phyloP scores from a whole-genome alignment of 768 basidiomycete species.

The Chlorophyllum brunneum region DNA sequence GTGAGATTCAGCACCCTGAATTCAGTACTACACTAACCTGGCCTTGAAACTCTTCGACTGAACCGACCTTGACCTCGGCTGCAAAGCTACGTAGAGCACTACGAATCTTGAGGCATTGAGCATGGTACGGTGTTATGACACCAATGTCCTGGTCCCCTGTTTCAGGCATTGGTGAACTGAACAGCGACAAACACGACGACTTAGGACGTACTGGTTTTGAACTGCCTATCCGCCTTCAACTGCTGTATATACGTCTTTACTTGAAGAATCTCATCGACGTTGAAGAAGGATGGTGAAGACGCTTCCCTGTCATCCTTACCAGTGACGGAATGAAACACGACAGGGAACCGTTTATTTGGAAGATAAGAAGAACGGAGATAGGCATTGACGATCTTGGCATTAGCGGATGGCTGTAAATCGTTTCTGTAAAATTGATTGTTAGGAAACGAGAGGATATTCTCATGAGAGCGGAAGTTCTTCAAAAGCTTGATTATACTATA shows the following conservation, averaged over 20 bases:
- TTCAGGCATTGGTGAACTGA: background rate
- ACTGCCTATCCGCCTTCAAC: conserved; percentile 28
- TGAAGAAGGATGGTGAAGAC: conserved; percentile 69
- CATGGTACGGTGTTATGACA: conserved; percentile 60
- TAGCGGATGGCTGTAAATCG: conserved; percentile 47
- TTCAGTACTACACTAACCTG: conserved; percentile 34
- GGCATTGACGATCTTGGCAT: conserved; percentile 33
- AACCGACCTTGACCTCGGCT: conserved; percentile 55
- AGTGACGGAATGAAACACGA: conserved; percentile 56
- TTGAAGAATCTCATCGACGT: conserved; percentile 52
- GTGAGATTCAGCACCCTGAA: conserved; percentile 20
- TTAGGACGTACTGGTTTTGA: conserved; percentile 37
- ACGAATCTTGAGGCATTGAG: conserved; percentile 51
- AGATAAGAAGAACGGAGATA: conserved; percentile 38
- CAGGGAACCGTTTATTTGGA: conserved; percentile 46
- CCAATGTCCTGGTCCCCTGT: conserved; percentile 53
- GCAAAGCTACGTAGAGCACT: conserved; percentile 28
- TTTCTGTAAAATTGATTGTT: conserved; percentile 56
- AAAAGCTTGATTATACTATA: conserved; percentile 56
- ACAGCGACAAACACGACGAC: too few species aligned
- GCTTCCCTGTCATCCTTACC: conserved; percentile 65
- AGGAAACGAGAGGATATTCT: conserved; percentile 55
- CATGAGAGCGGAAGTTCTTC: conserved; percentile 66
- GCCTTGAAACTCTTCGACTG: conserved; percentile 66
- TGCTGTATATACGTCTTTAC: conserved; percentile 47